Evolutionary conservation across 2,329 filamentous ascomycete species (phyloP).

Genomic region (Pezicula radicicola): DNA sequence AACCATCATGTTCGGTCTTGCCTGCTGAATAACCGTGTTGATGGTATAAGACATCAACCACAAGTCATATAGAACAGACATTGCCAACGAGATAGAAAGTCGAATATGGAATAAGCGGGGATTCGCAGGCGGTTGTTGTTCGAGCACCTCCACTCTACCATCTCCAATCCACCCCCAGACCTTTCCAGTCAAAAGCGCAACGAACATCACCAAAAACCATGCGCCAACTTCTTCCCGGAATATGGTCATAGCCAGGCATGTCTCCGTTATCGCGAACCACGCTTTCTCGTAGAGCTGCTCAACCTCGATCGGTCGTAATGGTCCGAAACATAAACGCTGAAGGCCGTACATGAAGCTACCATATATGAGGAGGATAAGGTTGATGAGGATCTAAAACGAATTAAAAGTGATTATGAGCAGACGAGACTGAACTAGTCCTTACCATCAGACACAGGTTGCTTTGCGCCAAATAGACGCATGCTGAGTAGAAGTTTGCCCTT

Average conservation of each 20-base stretch:
- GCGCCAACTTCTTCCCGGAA: slow-evolving; percentile 93
- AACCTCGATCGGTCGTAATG: slow-evolving; percentile 86
- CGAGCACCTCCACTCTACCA: slow-evolving; percentile 86
- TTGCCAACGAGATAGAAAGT: slow-evolving; percentile 71
- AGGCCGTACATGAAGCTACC: slow-evolving; percentile 80
- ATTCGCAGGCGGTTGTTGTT: slow-evolving; percentile 91
- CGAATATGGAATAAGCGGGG: slow-evolving; percentile 84
- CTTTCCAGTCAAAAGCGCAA: slow-evolving; percentile 86
- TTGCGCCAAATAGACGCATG: slow-evolving; percentile 93
- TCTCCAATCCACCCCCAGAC: slow-evolving; percentile 99
- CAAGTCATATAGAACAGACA: slow-evolving; percentile 78
- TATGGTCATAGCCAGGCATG: slow-evolving; percentile 95
- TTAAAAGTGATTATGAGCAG: background rate
- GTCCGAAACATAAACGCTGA: slow-evolving; percentile 87
- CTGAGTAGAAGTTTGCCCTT: slow-evolving; percentile 96
- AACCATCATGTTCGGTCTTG: slow-evolving; percentile 98
- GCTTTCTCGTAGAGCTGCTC: slow-evolving; percentile 97
- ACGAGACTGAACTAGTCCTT: slow-evolving; percentile 26
- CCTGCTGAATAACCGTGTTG: slow-evolving; percentile 78
- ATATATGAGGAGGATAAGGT: slow-evolving; percentile 80
- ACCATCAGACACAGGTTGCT: slow-evolving; percentile 95
- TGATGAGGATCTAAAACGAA: slow-evolving; percentile 74
- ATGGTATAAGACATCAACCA: slow-evolving; percentile 80
- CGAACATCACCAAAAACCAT: slow-evolving; percentile 97
- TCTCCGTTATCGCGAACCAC: slow-evolving; percentile 98